phyloP scores from a whole-genome alignment of 805 yeast species.

The Hanseniaspora valbyensis region DNA sequence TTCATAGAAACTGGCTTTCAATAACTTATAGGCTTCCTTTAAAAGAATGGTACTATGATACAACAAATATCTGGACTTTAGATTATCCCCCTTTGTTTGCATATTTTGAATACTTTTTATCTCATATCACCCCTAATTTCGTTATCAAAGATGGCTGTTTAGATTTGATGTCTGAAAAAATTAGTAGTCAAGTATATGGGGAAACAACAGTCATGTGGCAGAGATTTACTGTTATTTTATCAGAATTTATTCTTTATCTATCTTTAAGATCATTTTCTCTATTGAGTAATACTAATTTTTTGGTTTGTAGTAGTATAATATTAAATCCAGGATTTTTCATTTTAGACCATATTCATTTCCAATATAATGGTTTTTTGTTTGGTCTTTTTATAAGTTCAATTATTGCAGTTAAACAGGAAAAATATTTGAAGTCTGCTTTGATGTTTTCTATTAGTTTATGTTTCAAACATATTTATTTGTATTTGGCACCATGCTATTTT shows the following conservation, averaged over 20 bases:
- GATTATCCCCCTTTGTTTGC: slow-evolving; percentile 98
- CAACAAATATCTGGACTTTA: slow-evolving; percentile 77
- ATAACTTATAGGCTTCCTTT: slow-evolving; percentile 69
- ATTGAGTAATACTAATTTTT: slow-evolving; percentile 44
- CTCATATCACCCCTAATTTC: slow-evolving; percentile 54
- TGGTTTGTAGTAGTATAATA: slow-evolving; percentile 69
- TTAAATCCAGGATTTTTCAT: slow-evolving; percentile 83
- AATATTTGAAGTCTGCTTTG: slow-evolving; percentile 49
- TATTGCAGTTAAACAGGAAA: slow-evolving; percentile 52
- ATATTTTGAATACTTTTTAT: slow-evolving; percentile 74
- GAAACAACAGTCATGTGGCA: slow-evolving; percentile 76
- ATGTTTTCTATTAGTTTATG: slow-evolving; percentile 70
- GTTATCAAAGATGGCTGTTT: slow-evolving; percentile 70
- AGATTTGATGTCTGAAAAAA: slow-evolving; percentile 34
- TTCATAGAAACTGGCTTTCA: slow-evolving; percentile 94
- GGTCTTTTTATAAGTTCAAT: slow-evolving; percentile 69
- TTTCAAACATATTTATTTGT: slow-evolving; percentile 87
- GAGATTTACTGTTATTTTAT: slow-evolving; percentile 62
- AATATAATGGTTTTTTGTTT: slow-evolving; percentile 88
- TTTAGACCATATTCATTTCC: slow-evolving; percentile 93
- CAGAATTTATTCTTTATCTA: slow-evolving; percentile 60
- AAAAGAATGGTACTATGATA: slow-evolving; percentile 70
- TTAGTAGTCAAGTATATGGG: slow-evolving; percentile 55
- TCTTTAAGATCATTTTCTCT: slow-evolving; percentile 56
- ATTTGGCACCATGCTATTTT: slow-evolving; percentile 89